Conservation (phyloP, 116 monocot species). For the Thalassia testudinum region DNA sequence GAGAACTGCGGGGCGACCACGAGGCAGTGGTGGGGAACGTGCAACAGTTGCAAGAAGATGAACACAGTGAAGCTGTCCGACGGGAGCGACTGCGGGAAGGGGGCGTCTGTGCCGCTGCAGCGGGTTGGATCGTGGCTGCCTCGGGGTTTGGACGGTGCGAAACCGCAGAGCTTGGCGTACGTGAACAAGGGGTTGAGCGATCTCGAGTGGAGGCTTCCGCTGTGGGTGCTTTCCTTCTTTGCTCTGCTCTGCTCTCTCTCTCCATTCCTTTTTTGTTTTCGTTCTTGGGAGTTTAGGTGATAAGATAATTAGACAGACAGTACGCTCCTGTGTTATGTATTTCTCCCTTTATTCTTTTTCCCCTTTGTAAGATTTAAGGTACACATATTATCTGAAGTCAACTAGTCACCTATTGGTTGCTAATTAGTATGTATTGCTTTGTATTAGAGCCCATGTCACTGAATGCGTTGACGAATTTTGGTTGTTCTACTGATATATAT, state of each 20-base stretch:
- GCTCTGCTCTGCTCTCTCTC: too few relatives aligned
- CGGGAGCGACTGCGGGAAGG: conserved; percentile 9
- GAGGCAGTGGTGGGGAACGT: conserved; percentile 92
- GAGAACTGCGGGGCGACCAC: conserved; percentile 41
- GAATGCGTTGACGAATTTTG: too few relatives aligned
- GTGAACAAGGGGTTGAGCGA: conserved; percentile 47
- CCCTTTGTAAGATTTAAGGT: too few relatives aligned
- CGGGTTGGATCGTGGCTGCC: conserved; percentile 36
- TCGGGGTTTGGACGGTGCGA: conserved; percentile 8
- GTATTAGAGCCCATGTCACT: too few relatives aligned
- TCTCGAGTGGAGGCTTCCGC: conserved; percentile 62
- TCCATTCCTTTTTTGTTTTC: not conserved
- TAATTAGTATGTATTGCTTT: too few relatives aligned
- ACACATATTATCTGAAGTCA: too few relatives aligned
- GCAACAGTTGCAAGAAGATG: conserved; percentile 25
- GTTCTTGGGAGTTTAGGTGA: too few relatives aligned
- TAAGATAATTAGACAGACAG: too few relatives aligned
- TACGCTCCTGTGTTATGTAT: too few relatives aligned
- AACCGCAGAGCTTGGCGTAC: conserved; percentile 50
- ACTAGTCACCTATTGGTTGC: too few relatives aligned
- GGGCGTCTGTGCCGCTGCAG: conserved; percentile 22
- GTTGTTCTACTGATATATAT: too few relatives aligned
- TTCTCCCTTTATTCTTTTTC: too few relatives aligned
- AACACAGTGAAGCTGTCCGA: conserved; percentile 34
- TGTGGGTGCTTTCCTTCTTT: conserved; percentile 29